A percentile compares a stretch with the other conserved stretches of the same genome.
phyloP scores from a whole-genome alignment of 139 green algal species.

The Chlamydomonas sphaeroides region DNA sequence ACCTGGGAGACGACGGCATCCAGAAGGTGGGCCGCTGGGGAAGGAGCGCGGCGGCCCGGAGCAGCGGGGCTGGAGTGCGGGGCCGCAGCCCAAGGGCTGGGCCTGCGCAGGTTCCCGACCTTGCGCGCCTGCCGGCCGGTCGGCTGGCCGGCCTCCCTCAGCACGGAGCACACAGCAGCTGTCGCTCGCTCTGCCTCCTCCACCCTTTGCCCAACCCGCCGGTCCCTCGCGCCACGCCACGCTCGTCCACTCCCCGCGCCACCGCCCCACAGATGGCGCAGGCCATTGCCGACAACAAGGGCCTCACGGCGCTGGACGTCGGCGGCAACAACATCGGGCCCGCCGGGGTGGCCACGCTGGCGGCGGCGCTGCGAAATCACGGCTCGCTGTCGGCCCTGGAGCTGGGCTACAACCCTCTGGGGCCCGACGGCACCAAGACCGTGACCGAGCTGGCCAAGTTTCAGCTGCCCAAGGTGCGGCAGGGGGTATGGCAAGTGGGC shows the following conservation, averaged over 20 bases:
- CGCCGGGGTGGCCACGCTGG: conserved; percentile 54
- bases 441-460: conserved; percentile 91
- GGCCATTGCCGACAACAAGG: conserved; percentile 47
- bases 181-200: no score
- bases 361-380: conserved; percentile 73
- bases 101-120: no score
- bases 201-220: no score
- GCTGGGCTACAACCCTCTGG: conserved; percentile 96
- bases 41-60: neutral
- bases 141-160: no score
- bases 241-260: no score
- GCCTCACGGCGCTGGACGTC: conserved; percentile 88
- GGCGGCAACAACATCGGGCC: conserved; percentile 94
- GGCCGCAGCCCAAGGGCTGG: no score
- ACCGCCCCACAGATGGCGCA: conserved; percentile 33
- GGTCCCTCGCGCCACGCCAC: no score
- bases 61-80: no score
- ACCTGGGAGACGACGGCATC: conserved; percentile 85
- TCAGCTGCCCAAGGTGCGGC: conserved; percentile 57
- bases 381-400: conserved; percentile 76
- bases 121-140: no score
- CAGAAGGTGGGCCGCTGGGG: conserved; percentile 64
- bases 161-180: no score
- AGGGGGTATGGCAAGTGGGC: no score
- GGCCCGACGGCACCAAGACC: conserved; percentile 75